Percentiles rank a stretch among this genome's conserved stretches.
phyloP scores from a whole-genome alignment of 805 yeast genomes.

The Hanseniaspora pseudoguilliermondii region DNA sequence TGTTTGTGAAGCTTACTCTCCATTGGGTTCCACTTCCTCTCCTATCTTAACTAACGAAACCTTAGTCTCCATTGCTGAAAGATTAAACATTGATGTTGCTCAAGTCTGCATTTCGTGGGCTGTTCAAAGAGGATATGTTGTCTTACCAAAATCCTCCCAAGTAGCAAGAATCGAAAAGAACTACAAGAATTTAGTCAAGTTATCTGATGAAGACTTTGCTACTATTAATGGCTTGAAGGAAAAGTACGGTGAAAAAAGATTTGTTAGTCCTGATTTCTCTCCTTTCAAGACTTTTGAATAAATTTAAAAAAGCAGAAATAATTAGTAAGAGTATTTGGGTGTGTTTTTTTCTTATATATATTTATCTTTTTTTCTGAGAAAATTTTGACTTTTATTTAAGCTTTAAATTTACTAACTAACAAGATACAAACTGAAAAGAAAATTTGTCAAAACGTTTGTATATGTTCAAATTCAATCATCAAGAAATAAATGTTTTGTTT shows the following conservation, averaged over 20 bases:
- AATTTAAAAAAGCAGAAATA: not conserved
- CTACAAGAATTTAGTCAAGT: slow-evolving; percentile 7
- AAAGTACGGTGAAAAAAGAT: slow-evolving; percentile 11
- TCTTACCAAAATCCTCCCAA: slow-evolving; percentile 39
- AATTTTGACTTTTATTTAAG: not conserved
- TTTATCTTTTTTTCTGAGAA: not conserved
- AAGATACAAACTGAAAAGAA: no score
- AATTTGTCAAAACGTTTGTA: not conserved
- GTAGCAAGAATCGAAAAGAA: slow-evolving; percentile 26
- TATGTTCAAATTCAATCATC: not conserved
- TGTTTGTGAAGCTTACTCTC: slow-evolving; percentile 61
- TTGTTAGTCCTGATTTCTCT: slow-evolving; percentile 8
- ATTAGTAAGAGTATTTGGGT: no score
- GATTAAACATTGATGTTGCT: slow-evolving; percentile 31
- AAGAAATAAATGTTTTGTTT: not conserved
- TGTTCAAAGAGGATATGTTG: slow-evolving; percentile 41
- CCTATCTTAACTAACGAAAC: slow-evolving; percentile 38
- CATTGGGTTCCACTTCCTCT: slow-evolving; percentile 51
- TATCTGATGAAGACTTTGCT: slow-evolving; percentile 9
- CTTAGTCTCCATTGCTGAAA: slow-evolving; percentile 33
- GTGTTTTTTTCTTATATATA: not conserved
- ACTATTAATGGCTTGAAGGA: slow-evolving; percentile 3
- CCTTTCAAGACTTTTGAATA: slow-evolving; percentile 13
- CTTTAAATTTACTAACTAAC: no score
- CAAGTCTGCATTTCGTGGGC: slow-evolving; percentile 49